Percentiles rank a stretch among this genome's conserved stretches.
Evolutionary conservation across 2,329 filamentous ascomycete genomes (phyloP).

Genomic region (Apiospora sp.): DNA sequence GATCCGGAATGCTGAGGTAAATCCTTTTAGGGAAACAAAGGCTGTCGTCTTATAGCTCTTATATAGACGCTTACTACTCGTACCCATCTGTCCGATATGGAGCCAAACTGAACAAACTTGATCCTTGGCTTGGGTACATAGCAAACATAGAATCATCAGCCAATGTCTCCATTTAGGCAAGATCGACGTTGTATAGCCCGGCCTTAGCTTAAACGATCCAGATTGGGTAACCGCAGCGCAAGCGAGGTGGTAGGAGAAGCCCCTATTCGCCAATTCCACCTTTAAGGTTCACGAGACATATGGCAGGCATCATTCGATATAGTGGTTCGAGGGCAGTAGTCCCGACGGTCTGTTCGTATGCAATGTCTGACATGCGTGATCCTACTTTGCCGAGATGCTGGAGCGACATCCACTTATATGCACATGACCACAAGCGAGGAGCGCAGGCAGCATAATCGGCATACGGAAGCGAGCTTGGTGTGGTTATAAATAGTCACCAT

Average conservation of each 20-base stretch:
- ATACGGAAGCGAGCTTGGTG: background rate
- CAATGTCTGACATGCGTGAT: background rate
- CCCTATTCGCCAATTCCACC: background rate
- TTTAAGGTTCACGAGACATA: background rate
- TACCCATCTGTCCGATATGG: background rate
- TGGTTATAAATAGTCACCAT: background rate
- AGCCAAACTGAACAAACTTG: background rate
- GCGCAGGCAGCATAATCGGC: background rate
- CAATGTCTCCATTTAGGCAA: background rate
- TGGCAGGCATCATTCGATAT: background rate
- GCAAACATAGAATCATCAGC: background rate
- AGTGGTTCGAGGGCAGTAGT: background rate
- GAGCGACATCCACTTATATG: background rate
- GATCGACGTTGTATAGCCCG: background rate
- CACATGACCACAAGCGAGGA: conserved; percentile 1
- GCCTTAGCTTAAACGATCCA: background rate
- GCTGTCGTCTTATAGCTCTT: background rate
- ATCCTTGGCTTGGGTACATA: background rate
- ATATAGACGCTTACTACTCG: background rate
- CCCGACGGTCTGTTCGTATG: background rate
- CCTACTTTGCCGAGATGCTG: background rate
- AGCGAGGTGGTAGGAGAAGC: background rate
- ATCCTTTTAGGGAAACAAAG: background rate
- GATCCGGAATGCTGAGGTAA: no score
- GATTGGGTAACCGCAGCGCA: background rate